Conservation (phyloP, 495 filamentous ascomycete species). For the Penicillium simplicissimum region DNA sequence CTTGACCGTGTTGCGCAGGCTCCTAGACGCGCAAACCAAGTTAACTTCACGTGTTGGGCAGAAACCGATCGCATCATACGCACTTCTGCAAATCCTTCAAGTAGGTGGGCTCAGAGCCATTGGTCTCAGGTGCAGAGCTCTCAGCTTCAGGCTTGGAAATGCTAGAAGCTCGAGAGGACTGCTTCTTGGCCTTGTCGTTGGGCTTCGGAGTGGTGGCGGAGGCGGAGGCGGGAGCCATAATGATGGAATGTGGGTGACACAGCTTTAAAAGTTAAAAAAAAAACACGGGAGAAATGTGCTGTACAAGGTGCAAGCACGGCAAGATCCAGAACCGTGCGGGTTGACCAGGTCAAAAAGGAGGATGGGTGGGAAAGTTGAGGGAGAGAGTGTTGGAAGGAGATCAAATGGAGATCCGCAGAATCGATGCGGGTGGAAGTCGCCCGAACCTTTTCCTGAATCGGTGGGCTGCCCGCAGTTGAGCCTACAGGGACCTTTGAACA, state of each 20-base stretch:
- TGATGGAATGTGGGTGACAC: slow-evolving; percentile 38
- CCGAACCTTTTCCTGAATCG: slow-evolving; percentile 38
- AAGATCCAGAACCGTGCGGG: background rate
- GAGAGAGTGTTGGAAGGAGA: slow-evolving; percentile 8
- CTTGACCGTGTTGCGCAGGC: slow-evolving; percentile 82
- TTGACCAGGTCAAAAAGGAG: slow-evolving; percentile 10
- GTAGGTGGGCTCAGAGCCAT: slow-evolving; percentile 70
- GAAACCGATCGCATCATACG: slow-evolving; percentile 50
- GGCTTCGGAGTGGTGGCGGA: slow-evolving; percentile 44
- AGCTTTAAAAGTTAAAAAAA: slow-evolving; percentile 20
- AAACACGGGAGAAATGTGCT: slow-evolving; percentile 6
- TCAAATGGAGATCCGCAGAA: slow-evolving; percentile 20
- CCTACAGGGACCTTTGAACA: background rate
- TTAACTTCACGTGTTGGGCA: slow-evolving; percentile 13
- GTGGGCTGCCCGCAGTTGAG: slow-evolving; percentile 17
- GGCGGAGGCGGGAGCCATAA: slow-evolving; percentile 43
- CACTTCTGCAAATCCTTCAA: slow-evolving; percentile 89
- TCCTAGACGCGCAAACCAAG: slow-evolving; percentile 50
- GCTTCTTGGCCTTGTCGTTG: slow-evolving; percentile 40
- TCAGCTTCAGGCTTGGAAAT: slow-evolving; percentile 36
- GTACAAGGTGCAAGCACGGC: slow-evolving; percentile 15
- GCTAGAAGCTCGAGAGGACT: slow-evolving; percentile 31
- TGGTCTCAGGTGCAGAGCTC: slow-evolving; percentile 46
- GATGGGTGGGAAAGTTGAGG: slow-evolving; percentile 12
- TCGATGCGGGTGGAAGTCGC: slow-evolving; percentile 43